These are phyloP conservation scores for Gypsophila paniculata DNA, from an alignment of 179 eudicot genomes.

Conservation along the genomic window DNA sequence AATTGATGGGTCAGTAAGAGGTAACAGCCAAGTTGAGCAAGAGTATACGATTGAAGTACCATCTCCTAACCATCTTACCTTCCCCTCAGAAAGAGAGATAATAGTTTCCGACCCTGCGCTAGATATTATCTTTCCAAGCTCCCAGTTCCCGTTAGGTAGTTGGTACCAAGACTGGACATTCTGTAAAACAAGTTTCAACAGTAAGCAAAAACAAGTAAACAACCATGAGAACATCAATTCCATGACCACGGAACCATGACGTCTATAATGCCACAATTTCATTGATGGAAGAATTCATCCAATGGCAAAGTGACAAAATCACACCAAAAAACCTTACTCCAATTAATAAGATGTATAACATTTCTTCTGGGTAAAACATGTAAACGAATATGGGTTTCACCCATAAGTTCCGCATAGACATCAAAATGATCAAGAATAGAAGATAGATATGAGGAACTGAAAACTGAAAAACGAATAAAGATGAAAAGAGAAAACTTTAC, in stretches of 20 bases:
- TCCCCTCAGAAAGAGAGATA: slow-evolving; percentile 70
- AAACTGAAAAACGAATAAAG: too few relatives aligned
- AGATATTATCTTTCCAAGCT: slow-evolving; percentile 68
- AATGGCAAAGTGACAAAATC: background rate
- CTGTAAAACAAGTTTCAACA: slow-evolving; percentile 45
- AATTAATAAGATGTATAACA: background rate
- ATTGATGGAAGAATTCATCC: background rate
- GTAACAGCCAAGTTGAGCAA: slow-evolving; percentile 14
- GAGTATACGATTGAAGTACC: background rate
- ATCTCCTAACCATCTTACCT: slow-evolving; percentile 40
- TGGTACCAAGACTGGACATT: slow-evolving; percentile 87
- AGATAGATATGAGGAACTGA: background rate
- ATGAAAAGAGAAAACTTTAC: background rate
- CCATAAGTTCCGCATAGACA: background rate
- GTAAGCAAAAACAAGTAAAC: slow-evolving; percentile 21
- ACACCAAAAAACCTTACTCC: background rate
- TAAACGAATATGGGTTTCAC: background rate
- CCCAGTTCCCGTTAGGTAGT: slow-evolving; percentile 84
- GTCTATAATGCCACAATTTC: background rate
- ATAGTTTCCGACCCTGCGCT: slow-evolving; percentile 60
- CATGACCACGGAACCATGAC: background rate
- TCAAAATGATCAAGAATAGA: background rate
- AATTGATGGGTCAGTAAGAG: slow-evolving; percentile 15
- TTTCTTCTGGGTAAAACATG: background rate
- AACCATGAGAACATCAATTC: slow-evolving; percentile 5